Percentiles rank a stretch among this genome's conserved stretches.
These are phyloP conservation scores for Corchorus olitorius DNA, from an alignment of 345 rosid species.

Conservation along the genomic window DNA sequence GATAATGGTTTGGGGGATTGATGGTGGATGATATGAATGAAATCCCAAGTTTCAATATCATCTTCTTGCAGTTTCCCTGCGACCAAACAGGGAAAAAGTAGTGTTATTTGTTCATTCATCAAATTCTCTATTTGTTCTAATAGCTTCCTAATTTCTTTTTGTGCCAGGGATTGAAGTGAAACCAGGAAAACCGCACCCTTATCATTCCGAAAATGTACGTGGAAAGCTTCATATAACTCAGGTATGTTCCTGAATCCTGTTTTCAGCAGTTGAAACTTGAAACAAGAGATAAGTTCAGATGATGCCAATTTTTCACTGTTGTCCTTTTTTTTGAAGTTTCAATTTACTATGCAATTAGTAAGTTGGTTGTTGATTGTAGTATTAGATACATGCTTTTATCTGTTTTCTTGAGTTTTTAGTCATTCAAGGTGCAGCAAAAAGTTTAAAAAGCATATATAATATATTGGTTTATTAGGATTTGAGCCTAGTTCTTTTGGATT, in stretches of 20 bases:
- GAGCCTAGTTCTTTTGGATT: neutral
- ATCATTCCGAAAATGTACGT: slow-evolving; percentile 51
- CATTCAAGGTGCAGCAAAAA: too few species aligned
- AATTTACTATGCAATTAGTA: neutral
- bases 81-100: neutral
- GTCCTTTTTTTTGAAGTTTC: too few species aligned
- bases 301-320: neutral
- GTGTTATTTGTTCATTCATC: neutral
- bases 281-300: neutral
- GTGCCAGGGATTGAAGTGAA: slow-evolving; percentile 78
- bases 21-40: neutral
- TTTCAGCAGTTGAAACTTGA: neutral
- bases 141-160: neutral
- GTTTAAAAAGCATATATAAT: neutral
- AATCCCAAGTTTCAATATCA: neutral
- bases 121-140: neutral
- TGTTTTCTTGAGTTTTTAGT: neutral
- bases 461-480: neutral
- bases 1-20: neutral
- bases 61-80: neutral
- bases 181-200: slow-evolving; percentile 77
- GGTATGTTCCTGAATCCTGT: slow-evolving; percentile 36
- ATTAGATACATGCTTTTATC: neutral
- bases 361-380: neutral
- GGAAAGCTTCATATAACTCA: slow-evolving; percentile 85